These are phyloP conservation scores for Cystobasidium sp. DNA, from an alignment of 1,284 basidiomycete species.

Conservation along the genomic window DNA sequence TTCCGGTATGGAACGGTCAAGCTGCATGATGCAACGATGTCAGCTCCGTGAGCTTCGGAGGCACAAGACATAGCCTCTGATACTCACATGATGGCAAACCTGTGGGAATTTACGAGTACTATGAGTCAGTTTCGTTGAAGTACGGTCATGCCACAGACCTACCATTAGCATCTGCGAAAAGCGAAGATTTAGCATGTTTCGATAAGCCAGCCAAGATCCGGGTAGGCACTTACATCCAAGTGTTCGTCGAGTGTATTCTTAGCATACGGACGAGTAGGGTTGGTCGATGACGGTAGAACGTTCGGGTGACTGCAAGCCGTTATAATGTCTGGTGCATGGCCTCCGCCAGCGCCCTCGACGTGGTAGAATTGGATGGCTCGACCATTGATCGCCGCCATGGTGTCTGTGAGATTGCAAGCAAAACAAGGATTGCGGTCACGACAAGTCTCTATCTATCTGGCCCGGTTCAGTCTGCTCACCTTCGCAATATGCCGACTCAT, in stretches of 20 bases:
- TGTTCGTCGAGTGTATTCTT: slow-evolving; percentile 96
- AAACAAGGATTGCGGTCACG: not conserved
- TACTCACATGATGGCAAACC: slow-evolving; percentile 70
- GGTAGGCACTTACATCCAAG: slow-evolving; percentile 73
- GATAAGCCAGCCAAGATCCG: not conserved
- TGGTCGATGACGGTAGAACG: slow-evolving; percentile 96
- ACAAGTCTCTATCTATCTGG: not conserved
- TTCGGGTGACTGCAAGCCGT: slow-evolving; percentile 88
- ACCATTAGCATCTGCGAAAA: slow-evolving; percentile 88
- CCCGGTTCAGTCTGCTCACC: slow-evolving; percentile 60
- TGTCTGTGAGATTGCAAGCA: slow-evolving; percentile 63
- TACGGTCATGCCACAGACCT: slow-evolving; percentile 44
- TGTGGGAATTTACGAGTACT: not conserved
- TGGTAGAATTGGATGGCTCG: slow-evolving; percentile 99
- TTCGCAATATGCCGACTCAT: slow-evolving; percentile 92
- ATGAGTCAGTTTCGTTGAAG: not conserved
- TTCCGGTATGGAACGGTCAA: slow-evolving; percentile 82
- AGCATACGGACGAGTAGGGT: slow-evolving; percentile 91
- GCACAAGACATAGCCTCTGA: slow-evolving; percentile 63
- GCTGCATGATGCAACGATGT: slow-evolving; percentile 56
- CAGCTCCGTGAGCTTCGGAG: not conserved
- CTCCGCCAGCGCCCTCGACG: slow-evolving; percentile 87
- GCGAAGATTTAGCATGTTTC: not conserved
- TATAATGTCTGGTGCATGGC: slow-evolving; percentile 98
- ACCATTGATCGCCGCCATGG: slow-evolving; percentile 85